Evolutionary conservation across 2,329 filamentous ascomycete species (phyloP).

Genomic region (Blastomyces silverae): DNA sequence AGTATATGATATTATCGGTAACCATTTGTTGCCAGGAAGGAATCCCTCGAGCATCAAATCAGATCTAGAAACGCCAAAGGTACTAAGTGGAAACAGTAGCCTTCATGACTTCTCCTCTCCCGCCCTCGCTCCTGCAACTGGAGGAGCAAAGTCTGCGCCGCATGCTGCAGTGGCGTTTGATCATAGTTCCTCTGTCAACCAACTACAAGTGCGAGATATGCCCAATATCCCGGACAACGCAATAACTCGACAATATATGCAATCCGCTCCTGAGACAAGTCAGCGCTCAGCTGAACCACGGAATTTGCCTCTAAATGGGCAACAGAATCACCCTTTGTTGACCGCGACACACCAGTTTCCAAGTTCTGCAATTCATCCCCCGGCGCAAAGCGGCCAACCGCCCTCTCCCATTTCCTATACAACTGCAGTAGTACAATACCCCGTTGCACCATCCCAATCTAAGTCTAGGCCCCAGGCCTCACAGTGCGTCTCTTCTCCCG

Average conservation of each 20-base stretch:
- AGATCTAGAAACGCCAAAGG: background rate
- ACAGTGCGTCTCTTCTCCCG: background rate
- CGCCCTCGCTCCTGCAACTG: background rate
- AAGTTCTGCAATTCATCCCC: background rate
- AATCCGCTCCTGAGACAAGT: background rate
- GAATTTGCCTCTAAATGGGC: background rate
- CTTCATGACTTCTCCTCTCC: background rate
- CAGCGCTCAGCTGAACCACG: background rate
- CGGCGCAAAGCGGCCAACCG: background rate
- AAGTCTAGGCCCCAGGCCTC: background rate
- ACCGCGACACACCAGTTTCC: constrained; percentile 20
- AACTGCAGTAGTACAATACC: background rate
- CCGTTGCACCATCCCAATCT: background rate
- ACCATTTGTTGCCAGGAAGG: constrained; percentile 26
- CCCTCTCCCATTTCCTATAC: background rate
- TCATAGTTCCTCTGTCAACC: background rate
- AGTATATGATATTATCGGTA: constrained; percentile 21
- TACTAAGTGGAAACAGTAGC: background rate
- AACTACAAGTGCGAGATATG: constrained; percentile 4
- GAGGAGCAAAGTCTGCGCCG: background rate
- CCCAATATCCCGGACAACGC: constrained; percentile 14
- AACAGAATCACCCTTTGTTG: background rate
- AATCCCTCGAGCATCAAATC: background rate
- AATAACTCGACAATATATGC: constrained; percentile 8
- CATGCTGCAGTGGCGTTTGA: background rate